phyloP scores from a whole-genome alignment of 176 grass and related monocot genomes.

The Rhipidocladum racemiflorum region DNA sequence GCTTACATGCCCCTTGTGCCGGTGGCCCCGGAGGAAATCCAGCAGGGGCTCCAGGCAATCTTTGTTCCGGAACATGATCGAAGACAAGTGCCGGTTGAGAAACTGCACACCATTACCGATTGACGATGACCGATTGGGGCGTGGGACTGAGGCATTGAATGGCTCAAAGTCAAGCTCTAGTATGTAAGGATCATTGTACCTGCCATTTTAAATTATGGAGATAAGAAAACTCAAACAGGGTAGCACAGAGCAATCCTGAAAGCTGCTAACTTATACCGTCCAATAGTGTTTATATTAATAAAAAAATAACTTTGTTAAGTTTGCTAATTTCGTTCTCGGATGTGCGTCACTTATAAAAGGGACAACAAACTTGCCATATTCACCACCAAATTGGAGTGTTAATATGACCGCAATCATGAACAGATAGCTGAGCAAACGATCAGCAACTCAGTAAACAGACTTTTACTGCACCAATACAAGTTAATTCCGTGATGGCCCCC shows the following conservation, averaged over 20 bases:
- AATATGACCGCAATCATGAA: neutral
- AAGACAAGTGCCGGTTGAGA: slow-evolving; percentile 88
- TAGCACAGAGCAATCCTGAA: neutral
- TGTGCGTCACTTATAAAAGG: neutral
- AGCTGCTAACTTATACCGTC: neutral
- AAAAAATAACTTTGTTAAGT: neutral
- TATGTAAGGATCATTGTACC: slow-evolving; percentile 43
- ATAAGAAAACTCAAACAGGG: neutral
- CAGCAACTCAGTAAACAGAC: neutral
- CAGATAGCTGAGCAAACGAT: neutral
- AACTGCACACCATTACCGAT: slow-evolving; percentile 98
- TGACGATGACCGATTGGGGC: slow-evolving; percentile 71
- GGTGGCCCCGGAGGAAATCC: slow-evolving; percentile 86
- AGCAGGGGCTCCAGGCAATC: slow-evolving; percentile 87
- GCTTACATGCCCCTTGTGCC: slow-evolving; percentile 83
- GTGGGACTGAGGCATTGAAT: slow-evolving; percentile 82
- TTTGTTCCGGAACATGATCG: slow-evolving; percentile 91
- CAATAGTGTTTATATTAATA: neutral
- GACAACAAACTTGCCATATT: neutral
- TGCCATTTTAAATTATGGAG: slow-evolving; percentile 15
- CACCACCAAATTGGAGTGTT: neutral
- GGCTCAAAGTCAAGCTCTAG: slow-evolving; percentile 95
- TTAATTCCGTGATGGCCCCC: neutral
- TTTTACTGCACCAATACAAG: neutral
- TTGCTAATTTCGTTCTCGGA: neutral